phyloP scores from a whole-genome alignment of 2,329 filamentous ascomycete species.

The Sclerotinia sclerotiorum region DNA sequence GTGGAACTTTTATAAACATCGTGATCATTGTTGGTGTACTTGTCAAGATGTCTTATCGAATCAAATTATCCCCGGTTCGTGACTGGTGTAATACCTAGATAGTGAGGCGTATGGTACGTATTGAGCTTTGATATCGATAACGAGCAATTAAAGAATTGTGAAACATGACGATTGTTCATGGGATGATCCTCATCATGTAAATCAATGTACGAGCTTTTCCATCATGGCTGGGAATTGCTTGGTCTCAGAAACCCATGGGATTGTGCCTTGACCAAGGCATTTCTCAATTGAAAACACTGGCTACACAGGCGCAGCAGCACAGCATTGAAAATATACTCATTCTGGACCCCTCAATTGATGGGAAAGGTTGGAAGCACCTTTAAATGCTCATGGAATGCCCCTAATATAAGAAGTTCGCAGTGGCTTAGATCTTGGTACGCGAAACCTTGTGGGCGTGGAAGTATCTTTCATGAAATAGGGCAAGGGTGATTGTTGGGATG shows the following conservation, averaged over 20 bases:
- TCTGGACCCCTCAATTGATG: neutral
- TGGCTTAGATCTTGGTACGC: neutral
- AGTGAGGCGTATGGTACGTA: neutral
- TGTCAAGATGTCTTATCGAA: neutral
- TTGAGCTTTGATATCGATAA: constrained; percentile 8
- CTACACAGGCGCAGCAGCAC: neutral
- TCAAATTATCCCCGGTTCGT: neutral
- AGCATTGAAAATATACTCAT: neutral
- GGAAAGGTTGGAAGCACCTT: neutral
- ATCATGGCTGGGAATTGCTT: neutral
- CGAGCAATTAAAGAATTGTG: neutral
- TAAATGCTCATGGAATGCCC: neutral
- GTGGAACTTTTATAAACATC: neutral
- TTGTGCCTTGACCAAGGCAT: neutral
- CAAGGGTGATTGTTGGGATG: neutral
- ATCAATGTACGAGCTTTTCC: constrained; percentile 4
- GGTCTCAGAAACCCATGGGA: neutral
- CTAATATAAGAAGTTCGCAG: neutral
- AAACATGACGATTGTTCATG: neutral
- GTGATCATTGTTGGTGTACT: neutral
- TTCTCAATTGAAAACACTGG: neutral
- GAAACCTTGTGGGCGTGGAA: neutral
- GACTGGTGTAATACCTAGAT: neutral
- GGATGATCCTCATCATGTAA: constrained; percentile 3
- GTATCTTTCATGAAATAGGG: neutral